A percentile compares a stretch with the other conserved stretches of the same genome.
phyloP scores from a whole-genome alignment of 495 filamentous ascomycete species.

The Penicillium alfredii region DNA sequence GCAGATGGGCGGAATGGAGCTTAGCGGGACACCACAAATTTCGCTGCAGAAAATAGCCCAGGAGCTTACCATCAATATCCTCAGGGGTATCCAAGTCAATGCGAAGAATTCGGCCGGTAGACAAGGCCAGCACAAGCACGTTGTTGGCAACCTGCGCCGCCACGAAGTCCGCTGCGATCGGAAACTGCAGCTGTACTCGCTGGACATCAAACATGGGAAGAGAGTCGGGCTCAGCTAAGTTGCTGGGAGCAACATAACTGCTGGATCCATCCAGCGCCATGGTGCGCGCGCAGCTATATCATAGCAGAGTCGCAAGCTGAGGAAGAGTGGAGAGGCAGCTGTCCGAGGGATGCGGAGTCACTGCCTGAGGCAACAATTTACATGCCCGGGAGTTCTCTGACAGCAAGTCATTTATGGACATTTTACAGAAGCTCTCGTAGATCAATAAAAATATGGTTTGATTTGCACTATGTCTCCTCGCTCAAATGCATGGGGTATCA shows the following conservation, averaged over 20 bases:
- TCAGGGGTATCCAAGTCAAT: slow-evolving; percentile 91
- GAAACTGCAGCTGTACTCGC: slow-evolving; percentile 84
- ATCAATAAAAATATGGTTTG: slow-evolving; percentile 2
- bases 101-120: slow-evolving; percentile 79
- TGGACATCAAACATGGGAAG: slow-evolving; percentile 91
- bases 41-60: slow-evolving; percentile 8
- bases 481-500: slow-evolving; percentile 17
- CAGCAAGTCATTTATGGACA: too few relatives aligned
- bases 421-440: too few relatives aligned
- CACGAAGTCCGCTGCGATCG: slow-evolving; percentile 87
- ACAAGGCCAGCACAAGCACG: slow-evolving; percentile 84
- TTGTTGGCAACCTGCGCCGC: slow-evolving; percentile 97
- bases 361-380: slow-evolving; percentile 9
- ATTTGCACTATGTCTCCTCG: too few relatives aligned
- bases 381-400: too few relatives aligned
- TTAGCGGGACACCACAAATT: slow-evolving; percentile 12
- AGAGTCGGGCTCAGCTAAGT: slow-evolving; percentile 55
- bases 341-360: slow-evolving; percentile 14
- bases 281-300: slow-evolving; percentile 37
- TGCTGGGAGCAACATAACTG: slow-evolving; percentile 50
- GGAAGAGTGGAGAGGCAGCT: slow-evolving; percentile 5
- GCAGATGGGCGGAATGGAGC: slow-evolving; percentile 11
- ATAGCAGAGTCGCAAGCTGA: slow-evolving; percentile 21
- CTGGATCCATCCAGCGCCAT: slow-evolving; percentile 51
- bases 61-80: slow-evolving; percentile 78